These are phyloP conservation scores for Naganishia sp. DNA, from an alignment of 1,284 basidiomycete genomes.

Conservation along the genomic window DNA sequence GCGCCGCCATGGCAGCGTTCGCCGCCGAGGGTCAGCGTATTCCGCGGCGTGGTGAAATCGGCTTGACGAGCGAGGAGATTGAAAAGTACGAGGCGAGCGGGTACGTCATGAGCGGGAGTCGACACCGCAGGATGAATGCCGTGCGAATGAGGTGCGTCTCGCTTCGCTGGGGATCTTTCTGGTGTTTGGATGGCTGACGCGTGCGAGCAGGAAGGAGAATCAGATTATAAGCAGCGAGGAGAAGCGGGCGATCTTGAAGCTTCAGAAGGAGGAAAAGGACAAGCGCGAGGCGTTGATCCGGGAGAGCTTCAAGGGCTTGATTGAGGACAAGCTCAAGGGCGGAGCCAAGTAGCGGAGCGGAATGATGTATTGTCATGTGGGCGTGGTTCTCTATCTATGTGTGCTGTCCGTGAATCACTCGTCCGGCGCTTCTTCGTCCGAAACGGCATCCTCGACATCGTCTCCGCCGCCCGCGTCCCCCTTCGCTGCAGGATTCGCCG, in stretches of 20 bases:
- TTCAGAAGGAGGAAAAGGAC: slow-evolving; percentile 89
- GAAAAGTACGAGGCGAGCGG: slow-evolving; percentile 82
- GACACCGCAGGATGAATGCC: slow-evolving; percentile 93
- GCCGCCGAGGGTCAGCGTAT: slow-evolving; percentile 87
- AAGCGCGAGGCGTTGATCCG: slow-evolving; percentile 72
- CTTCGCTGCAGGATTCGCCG: slow-evolving; percentile 40
- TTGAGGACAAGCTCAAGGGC: slow-evolving; percentile 64
- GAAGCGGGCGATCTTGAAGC: slow-evolving; percentile 86
- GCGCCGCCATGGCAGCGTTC: slow-evolving; percentile 94
- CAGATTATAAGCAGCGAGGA: slow-evolving; percentile 98
- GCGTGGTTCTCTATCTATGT: background rate
- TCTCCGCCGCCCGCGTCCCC: background rate
- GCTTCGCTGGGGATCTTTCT: background rate
- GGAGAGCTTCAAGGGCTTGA: slow-evolving; percentile 73
- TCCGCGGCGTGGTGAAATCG: slow-evolving; percentile 97
- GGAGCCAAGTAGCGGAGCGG: background rate
- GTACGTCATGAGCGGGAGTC: slow-evolving; percentile 97
- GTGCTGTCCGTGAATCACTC: background rate
- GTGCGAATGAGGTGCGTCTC: slow-evolving; percentile 69
- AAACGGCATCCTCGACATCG: slow-evolving; percentile 16
- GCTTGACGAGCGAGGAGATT: slow-evolving; percentile 82
- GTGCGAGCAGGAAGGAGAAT: slow-evolving; percentile 72
- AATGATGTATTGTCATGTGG: background rate
- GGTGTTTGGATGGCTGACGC: background rate
- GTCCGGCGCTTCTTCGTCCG: slow-evolving; percentile 7